Evolutionary conservation across 495 filamentous ascomycete species (phyloP).

Genomic region (Neurospora sp.): DNA sequence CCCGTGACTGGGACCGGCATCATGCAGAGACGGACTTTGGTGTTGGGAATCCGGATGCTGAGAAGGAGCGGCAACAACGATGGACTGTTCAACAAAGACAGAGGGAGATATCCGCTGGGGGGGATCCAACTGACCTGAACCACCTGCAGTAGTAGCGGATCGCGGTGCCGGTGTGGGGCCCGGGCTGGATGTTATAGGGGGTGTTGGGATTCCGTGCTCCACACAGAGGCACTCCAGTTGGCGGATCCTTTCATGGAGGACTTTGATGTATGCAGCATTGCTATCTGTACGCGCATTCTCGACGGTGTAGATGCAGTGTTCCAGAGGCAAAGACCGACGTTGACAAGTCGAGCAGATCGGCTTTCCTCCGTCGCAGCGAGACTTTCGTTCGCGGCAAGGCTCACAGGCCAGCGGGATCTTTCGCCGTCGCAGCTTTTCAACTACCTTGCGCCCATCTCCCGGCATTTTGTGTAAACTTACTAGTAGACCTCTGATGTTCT

Average conservation of each 20-base stretch:
- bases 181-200: constrained; percentile 1
- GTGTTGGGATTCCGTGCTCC: constrained; percentile 22
- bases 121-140: background rate
- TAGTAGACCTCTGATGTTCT: background rate
- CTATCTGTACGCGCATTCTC: constrained; percentile 26
- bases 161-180: constrained; percentile 3
- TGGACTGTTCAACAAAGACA: background rate
- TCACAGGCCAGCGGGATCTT: constrained; percentile 27
- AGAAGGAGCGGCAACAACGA: background rate
- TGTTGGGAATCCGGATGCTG: background rate
- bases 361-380: constrained; percentile 34
- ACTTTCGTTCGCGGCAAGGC: constrained; percentile 33
- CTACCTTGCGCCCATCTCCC: background rate
- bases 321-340: constrained; percentile 24
- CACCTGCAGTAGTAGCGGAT: background rate
- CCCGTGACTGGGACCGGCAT: background rate
- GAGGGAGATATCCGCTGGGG: background rate
- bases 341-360: constrained; percentile 36
- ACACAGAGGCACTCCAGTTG: constrained; percentile 28
- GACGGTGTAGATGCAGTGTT: constrained; percentile 32
- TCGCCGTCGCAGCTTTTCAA: background rate
- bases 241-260: constrained; percentile 28
- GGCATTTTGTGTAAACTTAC: background rate
- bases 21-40: background rate
- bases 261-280: constrained; percentile 29